Evolutionary conservation across 345 rosid species (phyloP), one percentile per base, ranked within the genome.

Genomic region (Hibiscus mutabilis): DNA sequence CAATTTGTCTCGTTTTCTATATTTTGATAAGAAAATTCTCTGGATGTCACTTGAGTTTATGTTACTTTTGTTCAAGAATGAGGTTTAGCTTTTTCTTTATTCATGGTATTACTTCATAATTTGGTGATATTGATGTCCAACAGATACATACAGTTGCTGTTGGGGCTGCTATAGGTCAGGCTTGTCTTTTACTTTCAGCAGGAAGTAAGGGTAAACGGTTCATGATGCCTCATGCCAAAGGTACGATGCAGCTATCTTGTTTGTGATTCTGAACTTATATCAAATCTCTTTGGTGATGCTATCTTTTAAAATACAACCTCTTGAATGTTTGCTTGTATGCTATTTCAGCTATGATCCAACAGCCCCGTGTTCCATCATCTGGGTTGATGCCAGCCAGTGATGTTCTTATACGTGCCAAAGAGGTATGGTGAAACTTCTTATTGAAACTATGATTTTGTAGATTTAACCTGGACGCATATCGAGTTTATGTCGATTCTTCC

Each of bases 211-310:
- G 96, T 71, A 84, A 86, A 70, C 84, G 98, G 57, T 91, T 79
- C 79, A 90, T 90, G 96, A 81, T 90, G 93, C 95, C 93, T 29
- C 93, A 90, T 79, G 84, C 99, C 58, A 90, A 84, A 90, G 89
- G 99, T 91, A 79, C 66, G 75, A 56, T 49, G n/a, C 70, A 51
- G 42, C 18, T 67, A 14, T 2, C 56, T 71, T 61, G 14, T 25
- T 44, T 46, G 49, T 31, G 69, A 59, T 64, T 47, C 29, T 52
- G 18, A 15, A 19, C 49, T 6, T 68, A 60, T 71, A 68, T 21
- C 52, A 7, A 59, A 18, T 42, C 40, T 4, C 5, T 53, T 10
- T 7, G 4, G 15, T 49, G 55, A 15, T 5, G 19, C 55, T 14
- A 14, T 13, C 40, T 25, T 51, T 18, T 42, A 8, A 53, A 18